Base-by-base conservation (phyloP, 345 rosid genomes). In the Eucalyptus albens region DNA sequence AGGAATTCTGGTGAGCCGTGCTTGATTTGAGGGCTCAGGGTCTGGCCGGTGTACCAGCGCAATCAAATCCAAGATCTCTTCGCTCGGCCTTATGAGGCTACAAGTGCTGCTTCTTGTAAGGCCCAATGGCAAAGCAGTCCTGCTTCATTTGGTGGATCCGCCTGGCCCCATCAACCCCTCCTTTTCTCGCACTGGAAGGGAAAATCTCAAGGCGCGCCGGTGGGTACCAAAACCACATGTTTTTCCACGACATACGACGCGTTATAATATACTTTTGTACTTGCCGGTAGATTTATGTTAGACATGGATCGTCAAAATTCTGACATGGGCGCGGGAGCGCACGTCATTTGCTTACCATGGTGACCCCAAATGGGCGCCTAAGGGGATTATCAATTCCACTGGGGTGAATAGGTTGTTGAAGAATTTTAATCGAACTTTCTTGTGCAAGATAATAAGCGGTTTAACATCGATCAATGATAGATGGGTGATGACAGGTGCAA, bases 341-440 rank as follows among this genome's bases (percentile, higher is more conserved):
- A 21, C 26, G 59, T 53, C 59, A 53, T 53, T 53, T 53, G 26
- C 59, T 53, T 53, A 53, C 59, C 59, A 8, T 21, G 26, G 59
- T 1, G 44, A 72, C 27, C 4, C 45, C 14, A 19, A 72, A 10
- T 72, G 22, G 44, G 44, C 26, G 14, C 12, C 6, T n/a, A 3
- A 17, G 0, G 14, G 24, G 14, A 21, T n/a, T 27, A 13, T 0
- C 33, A 7, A 60, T 60, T 0, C 16, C 4, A 29, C 17, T 1
- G 24, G 14, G 29, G 2, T 11, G 27, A 37, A 37, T 3, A 21
- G 27, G 8, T 17, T 19, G 14, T 17, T 65, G 1, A 65, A 65
- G 40, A 65, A 65, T 7, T 33, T 37, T 72, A 19, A 37, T 5
- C 7, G 13, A 37, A 19, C 6, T 65, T 65, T 37, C 27, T 37